Conservation (phyloP, 805 yeast genomes). For the Wickerhamomyces rabaulensis region DNA sequence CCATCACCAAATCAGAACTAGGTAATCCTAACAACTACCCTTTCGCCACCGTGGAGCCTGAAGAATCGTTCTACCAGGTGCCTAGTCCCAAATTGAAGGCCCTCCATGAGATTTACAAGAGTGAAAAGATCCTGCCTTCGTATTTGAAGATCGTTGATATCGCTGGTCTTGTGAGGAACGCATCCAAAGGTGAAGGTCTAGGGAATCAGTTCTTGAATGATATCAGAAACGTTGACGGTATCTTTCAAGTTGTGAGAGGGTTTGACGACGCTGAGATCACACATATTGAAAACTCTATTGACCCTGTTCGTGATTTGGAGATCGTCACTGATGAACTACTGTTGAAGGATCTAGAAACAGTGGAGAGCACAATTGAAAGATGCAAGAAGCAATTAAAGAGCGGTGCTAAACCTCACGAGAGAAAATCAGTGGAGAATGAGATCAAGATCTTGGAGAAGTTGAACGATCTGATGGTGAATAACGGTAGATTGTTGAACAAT, state of each 20-base stretch:
- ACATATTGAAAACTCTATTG: conserved; percentile 66
- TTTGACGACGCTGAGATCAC: conserved; percentile 73
- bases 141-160: conserved; percentile 69
- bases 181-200: conserved; percentile 78
- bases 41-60: conserved; percentile 75
- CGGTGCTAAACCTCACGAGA: conserved; percentile 41
- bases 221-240: conserved; percentile 76
- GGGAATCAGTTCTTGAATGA: conserved; percentile 78
- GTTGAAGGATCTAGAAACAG: conserved; percentile 71
- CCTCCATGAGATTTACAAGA: conserved; percentile 49
- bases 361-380: conserved; percentile 51
- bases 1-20: conserved; percentile 65
- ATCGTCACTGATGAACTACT: conserved; percentile 72
- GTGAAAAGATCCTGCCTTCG: conserved; percentile 63
- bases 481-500: conserved; percentile 57
- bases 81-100: conserved; percentile 58
- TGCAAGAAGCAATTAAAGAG: conserved; percentile 36
- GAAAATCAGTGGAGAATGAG: conserved; percentile 39
- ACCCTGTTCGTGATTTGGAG: conserved; percentile 72
- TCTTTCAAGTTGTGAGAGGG: conserved; percentile 73
- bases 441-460: conserved; percentile 32
- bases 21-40: conserved; percentile 78
- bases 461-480: conserved; percentile 52
- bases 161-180: conserved; percentile 80
- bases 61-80: conserved; percentile 68